Conservation (phyloP, 2,329 filamentous ascomycete genomes). For the Cladosporium velox region DNA sequence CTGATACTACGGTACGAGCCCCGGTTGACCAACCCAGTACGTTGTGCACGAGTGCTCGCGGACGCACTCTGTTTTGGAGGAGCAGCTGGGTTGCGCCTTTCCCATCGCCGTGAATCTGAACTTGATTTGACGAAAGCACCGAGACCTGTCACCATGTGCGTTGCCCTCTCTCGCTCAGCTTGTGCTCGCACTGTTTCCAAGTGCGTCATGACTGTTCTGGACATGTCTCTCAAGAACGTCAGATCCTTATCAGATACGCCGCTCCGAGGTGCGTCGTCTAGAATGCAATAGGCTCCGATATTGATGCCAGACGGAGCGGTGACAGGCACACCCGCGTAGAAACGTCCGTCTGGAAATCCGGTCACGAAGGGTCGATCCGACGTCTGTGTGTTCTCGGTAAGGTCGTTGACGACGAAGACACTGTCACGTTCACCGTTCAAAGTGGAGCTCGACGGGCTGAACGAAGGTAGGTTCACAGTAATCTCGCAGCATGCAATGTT, state of each 20-base stretch:
- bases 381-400: conserved; percentile 32
- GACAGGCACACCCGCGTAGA: conserved; percentile 64
- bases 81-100: background rate
- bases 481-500: conserved; percentile 36
- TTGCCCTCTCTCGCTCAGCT: conserved; percentile 55
- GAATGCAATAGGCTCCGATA: conserved; percentile 62
- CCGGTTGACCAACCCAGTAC: background rate
- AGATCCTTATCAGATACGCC: conserved; percentile 53
- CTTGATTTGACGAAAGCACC: conserved; percentile 44
- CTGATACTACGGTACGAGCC: background rate
- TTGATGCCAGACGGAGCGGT: conserved; percentile 58
- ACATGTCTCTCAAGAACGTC: conserved; percentile 60
- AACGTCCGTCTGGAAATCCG: conserved; percentile 38
- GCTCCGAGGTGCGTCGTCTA: conserved; percentile 58
- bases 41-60: background rate
- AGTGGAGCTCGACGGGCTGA: conserved; percentile 24
- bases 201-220: conserved; percentile 61
- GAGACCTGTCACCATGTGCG: conserved; percentile 57
- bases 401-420: conserved; percentile 34
- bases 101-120: background rate
- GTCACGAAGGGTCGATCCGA: conserved; percentile 34
- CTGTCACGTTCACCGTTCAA: conserved; percentile 11
- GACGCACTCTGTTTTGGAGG: background rate
- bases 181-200: conserved; percentile 58
- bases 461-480: conserved; percentile 31